These are phyloP conservation scores for Pythium periplocum DNA, from an alignment of 352 stramenopile genomes.

Conservation along the genomic window DNA sequence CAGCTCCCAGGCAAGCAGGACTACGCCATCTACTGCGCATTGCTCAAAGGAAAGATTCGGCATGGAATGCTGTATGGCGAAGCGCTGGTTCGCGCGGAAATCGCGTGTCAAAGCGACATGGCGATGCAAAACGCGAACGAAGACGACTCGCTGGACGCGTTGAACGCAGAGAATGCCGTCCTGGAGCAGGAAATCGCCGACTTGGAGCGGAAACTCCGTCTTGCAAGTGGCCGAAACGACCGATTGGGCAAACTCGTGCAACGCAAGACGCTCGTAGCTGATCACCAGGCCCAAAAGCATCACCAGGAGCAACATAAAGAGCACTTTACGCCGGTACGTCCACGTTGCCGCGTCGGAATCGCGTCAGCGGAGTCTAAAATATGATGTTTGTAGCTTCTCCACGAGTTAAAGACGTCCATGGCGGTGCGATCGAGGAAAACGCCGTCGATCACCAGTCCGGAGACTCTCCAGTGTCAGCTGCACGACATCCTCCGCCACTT, in stretches of 20 bases:
- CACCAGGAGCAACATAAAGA: constrained; percentile 9
- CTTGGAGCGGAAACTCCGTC: constrained; percentile 24
- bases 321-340: constrained; percentile 20
- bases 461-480: no score
- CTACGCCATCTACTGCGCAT: constrained; percentile 24
- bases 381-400: no score
- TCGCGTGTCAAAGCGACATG: constrained; percentile 11
- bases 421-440: no score
- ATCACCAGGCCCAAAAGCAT: constrained; percentile 9
- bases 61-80: constrained; percentile 17
- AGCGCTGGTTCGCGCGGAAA: constrained; percentile 17
- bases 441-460: no score
- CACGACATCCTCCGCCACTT: no score
- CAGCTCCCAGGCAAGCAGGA: constrained; percentile 17
- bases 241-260: constrained; percentile 24
- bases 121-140: constrained; percentile 3
- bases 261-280: constrained; percentile 3
- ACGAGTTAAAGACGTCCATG: no score
- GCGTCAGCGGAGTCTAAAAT: no score
- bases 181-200: constrained; percentile 25
- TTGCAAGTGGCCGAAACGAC: constrained; percentile 22
- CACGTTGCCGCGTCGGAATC: no score
- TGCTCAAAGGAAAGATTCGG: constrained; percentile 10
- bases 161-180: constrained; percentile 12
- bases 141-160: constrained; percentile 25